phyloP scores from a whole-genome alignment of 129 eudicot genomes.

The Sambucus nigra region DNA sequence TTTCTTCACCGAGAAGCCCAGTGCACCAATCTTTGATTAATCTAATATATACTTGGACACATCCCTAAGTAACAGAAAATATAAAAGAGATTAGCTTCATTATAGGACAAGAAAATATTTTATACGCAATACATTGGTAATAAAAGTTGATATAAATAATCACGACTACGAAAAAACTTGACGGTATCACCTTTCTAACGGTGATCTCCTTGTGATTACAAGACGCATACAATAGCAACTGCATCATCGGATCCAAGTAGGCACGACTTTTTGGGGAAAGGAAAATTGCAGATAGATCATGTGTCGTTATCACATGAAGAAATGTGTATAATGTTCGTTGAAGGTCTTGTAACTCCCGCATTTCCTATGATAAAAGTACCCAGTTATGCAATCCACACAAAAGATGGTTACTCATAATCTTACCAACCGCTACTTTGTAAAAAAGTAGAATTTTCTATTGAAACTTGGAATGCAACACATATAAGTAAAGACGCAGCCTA shows the following conservation, averaged over 20 bases:
- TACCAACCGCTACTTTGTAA: too few species aligned
- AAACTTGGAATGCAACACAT: too few species aligned
- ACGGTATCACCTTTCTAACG: conserved; percentile 58
- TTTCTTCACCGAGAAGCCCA: conserved; percentile 60
- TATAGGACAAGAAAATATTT: not conserved
- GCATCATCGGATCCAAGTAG: conserved; percentile 80
- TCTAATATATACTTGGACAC: conserved; percentile 81
- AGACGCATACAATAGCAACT: conserved; percentile 56
- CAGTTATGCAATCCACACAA: not conserved
- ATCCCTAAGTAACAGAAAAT: conserved; percentile 35
- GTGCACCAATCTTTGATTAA: conserved; percentile 90
- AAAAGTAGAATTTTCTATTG: too few species aligned
- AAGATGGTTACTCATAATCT: too few species aligned
- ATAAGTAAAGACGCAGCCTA: too few species aligned
- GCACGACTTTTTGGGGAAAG: conserved; percentile 59
- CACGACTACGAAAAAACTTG: not conserved
- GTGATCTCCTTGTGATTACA: conserved; percentile 80
- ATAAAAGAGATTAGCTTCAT: not conserved
- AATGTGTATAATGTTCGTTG: conserved; percentile 76
- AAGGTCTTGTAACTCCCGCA: conserved; percentile 86
- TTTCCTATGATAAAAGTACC: conserved; percentile 44
- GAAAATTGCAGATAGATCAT: conserved; percentile 74
- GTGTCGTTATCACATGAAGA: conserved; percentile 73
- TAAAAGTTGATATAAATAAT: not conserved
- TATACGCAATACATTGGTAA: not conserved